Conservation (phyloP, 2,329 filamentous ascomycete genomes). For the Zymoseptoria pseudotritici region DNA sequence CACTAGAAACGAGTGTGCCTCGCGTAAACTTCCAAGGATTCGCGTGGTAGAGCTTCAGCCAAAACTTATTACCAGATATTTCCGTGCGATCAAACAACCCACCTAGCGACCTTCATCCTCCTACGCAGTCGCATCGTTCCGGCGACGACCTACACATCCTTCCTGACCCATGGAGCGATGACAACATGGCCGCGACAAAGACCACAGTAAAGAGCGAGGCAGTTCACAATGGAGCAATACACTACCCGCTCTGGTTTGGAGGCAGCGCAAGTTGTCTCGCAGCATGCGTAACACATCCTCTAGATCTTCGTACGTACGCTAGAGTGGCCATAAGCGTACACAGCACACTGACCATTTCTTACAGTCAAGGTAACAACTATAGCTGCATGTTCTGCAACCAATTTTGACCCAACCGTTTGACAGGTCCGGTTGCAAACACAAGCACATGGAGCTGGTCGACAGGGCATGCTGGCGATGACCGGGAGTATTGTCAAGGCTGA, state of each 20-base stretch:
- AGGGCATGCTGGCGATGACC: constrained; percentile 80
- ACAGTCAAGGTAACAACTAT: constrained; percentile 38
- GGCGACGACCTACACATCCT: background rate
- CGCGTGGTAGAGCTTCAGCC: background rate
- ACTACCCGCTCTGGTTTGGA: constrained; percentile 72
- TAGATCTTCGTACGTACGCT: constrained; percentile 69
- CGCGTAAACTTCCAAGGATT: background rate
- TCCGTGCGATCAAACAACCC: background rate
- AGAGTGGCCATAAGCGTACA: background rate
- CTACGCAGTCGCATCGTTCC: constrained; percentile 2
- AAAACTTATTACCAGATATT: background rate
- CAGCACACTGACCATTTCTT: constrained; percentile 24
- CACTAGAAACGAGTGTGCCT: background rate
- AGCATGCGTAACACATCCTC: constrained; percentile 82
- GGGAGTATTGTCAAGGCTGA: constrained; percentile 69
- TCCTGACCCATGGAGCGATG: constrained; percentile 24
- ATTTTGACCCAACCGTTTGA: constrained; percentile 7
- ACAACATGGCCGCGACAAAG: constrained; percentile 33
- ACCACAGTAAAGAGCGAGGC: constrained; percentile 37
- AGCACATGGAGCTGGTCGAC: constrained; percentile 59
- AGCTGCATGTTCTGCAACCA: constrained; percentile 13
- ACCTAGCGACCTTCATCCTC: background rate
- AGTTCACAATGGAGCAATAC: constrained; percentile 34
- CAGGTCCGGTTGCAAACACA: constrained; percentile 86
- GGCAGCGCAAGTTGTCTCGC: constrained; percentile 90